Evolutionary conservation across 805 yeast genomes (phyloP).

Genomic region (Saccharomycopsis sp.): DNA sequence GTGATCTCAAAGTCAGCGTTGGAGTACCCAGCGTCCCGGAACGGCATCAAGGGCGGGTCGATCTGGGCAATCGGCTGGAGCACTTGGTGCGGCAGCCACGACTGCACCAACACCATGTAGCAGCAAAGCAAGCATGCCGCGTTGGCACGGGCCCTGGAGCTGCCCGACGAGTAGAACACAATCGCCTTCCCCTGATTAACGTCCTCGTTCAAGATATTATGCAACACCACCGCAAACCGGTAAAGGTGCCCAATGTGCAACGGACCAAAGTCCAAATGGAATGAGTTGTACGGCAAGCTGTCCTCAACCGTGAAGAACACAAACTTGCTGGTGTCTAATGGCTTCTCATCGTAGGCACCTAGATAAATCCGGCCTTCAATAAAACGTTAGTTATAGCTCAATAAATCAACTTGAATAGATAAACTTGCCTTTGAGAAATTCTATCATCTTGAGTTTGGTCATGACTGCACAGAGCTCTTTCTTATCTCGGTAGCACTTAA

Average conservation of each 20-base stretch:
- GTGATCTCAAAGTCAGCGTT: conserved; percentile 89
- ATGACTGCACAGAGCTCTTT: too few relatives aligned
- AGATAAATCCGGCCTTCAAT: conserved; percentile 60
- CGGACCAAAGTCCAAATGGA: conserved; percentile 95
- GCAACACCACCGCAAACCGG: conserved; percentile 90
- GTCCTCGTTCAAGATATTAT: conserved; percentile 81
- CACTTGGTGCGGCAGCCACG: conserved; percentile 98
- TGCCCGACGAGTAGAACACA: conserved; percentile 78
- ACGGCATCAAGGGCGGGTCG: conserved; percentile 89
- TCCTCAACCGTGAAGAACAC: conserved; percentile 92
- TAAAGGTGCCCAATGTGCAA: conserved; percentile 87
- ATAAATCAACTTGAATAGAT: background rate
- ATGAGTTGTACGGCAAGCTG: conserved; percentile 85
- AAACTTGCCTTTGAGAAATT: conserved; percentile 18
- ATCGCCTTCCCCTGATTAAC: conserved; percentile 80
- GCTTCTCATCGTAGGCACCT: conserved; percentile 78
- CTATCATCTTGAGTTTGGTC: too few relatives aligned
- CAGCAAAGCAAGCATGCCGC: conserved; percentile 93
- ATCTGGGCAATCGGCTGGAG: conserved; percentile 88
- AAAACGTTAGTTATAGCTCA: background rate
- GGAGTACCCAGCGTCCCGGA: conserved; percentile 96
- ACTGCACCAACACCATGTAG: conserved; percentile 89
- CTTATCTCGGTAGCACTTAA: too few relatives aligned
- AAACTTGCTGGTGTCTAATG: conserved; percentile 62
- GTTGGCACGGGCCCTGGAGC: conserved; percentile 76